These are phyloP conservation scores for Trichosporon coremiiforme DNA, from an alignment of 1,284 basidiomycete species.

Conservation along the genomic window DNA sequence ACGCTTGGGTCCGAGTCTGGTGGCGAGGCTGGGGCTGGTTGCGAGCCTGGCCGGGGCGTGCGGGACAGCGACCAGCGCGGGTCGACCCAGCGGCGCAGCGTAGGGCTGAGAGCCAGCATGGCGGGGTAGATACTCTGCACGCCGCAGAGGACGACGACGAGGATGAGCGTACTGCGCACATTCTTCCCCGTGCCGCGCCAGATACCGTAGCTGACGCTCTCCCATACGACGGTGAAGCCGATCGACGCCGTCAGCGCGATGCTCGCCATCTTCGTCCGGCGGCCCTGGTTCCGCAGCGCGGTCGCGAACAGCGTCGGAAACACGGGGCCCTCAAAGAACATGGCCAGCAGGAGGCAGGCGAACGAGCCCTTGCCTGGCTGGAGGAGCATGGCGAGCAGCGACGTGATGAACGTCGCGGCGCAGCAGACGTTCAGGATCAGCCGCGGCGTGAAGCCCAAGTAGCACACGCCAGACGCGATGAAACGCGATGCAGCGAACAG, in stretches of 20 bases:
- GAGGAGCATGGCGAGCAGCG: constrained; percentile 41
- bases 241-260: constrained; percentile 44
- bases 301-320: constrained; percentile 55
- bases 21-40: not conserved
- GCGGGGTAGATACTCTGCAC: constrained; percentile 36
- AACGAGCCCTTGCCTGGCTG: constrained; percentile 36
- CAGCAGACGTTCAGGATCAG: constrained; percentile 43
- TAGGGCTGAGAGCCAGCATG: constrained; percentile 28
- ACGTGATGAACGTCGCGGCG: constrained; percentile 43
- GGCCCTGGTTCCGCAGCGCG: constrained; percentile 47
- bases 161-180: constrained; percentile 31
- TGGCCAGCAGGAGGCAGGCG: constrained; percentile 41
- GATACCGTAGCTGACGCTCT: constrained; percentile 41
- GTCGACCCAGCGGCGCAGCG: constrained; percentile 42
- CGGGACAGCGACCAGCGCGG: constrained; percentile 33
- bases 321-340: constrained; percentile 52
- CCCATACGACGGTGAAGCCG: constrained; percentile 40
- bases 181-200: constrained; percentile 19
- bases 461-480: constrained; percentile 44
- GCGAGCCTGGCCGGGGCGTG: not conserved
- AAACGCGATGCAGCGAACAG: constrained; percentile 47
- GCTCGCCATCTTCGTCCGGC: constrained; percentile 45
- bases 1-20: constrained; percentile 8
- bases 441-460: constrained; percentile 47
- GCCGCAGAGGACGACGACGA: constrained; percentile 35